Evolutionary conservation across 192 early-diverging fungal genomes (phyloP), one percentile per base, ranked within the genome.

Genomic region (Phlyctochytrium bullatum): DNA sequence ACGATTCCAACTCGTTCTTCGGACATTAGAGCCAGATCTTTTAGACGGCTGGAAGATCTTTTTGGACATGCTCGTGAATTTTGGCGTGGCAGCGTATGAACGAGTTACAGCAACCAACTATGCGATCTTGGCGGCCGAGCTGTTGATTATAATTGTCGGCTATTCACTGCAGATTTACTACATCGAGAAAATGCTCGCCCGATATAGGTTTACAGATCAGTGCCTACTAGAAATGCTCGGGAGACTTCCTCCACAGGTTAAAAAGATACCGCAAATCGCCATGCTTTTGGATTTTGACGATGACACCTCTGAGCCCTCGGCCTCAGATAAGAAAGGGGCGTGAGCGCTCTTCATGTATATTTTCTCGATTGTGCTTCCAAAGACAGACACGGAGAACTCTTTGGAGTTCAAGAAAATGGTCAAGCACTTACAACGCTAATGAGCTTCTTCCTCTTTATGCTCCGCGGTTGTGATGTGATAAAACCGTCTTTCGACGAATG

Each of bases 261-360:
- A 34, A n/a, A 61, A 34, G 29, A 34, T 61, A 10, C 60, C 60
- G 17, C 29, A 61, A 34, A 61, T 61, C 33, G 60, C 60, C 20
- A 34, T 33, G 30, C 25, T 61, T 23, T 32, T 61, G 28, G 60
- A n/a, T n/a, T n/a, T n/a, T n/a, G n/a, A n/a, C n/a, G n/a, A n/a
- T n/a, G n/a, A n/a, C n/a, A n/a, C n/a, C n/a, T n/a, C n/a, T n/a
- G n/a, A n/a, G n/a, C n/a, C n/a, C n/a, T n/a, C n/a, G n/a, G n/a
- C n/a, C n/a, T n/a, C n/a, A n/a, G n/a, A n/a, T n/a, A n/a, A n/a
- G n/a, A n/a, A n/a, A n/a, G n/a, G n/a, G n/a, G n/a, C n/a, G n/a
- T n/a, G n/a, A n/a, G n/a, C n/a, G n/a, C 40, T 47, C 40, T 47
- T 47, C 40, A 20, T 47, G 40, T 47, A 20, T 20, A 47, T 47